Evolutionary conservation across 139 green algal species (phyloP).

Genomic region (Chlamydomonas urium): DNA sequence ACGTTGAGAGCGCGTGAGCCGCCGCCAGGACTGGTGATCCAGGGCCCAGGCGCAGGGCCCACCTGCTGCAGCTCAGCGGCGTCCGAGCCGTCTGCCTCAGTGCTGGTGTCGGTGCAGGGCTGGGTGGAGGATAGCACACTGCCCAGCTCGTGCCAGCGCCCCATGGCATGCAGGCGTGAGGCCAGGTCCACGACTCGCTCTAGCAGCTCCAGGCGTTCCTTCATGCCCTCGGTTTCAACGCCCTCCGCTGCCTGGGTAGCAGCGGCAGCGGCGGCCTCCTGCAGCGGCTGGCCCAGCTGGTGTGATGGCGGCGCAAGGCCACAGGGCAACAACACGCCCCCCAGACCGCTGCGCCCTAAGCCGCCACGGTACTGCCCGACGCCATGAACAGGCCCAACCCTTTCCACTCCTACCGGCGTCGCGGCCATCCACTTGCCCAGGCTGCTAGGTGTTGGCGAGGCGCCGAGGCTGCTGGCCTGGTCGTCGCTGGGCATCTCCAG

Average conservation of each 20-base stretch:
- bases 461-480: no score
- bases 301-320: no score
- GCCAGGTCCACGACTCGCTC: conserved; percentile 9
- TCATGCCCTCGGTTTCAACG: neutral
- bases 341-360: neutral
- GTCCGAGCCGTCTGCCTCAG: neutral
- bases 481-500: no score
- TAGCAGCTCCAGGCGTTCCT: neutral
- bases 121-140: conserved; percentile 5
- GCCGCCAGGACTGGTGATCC: neutral
- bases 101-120: neutral
- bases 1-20: neutral
- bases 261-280: neutral
- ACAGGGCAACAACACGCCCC: neutral
- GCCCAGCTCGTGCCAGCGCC: conserved; percentile 7
- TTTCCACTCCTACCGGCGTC: no score
- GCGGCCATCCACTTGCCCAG: no score
- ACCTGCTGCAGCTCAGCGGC: neutral
- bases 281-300: neutral
- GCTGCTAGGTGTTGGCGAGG: no score
- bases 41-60: neutral
- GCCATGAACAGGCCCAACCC: no score
- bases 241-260: neutral
- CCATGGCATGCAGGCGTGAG: neutral
- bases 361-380: neutral